Evolutionary conservation across 1,139 yeast genomes (phyloP).

Genomic region (Hanseniaspora uvarum): DNA sequence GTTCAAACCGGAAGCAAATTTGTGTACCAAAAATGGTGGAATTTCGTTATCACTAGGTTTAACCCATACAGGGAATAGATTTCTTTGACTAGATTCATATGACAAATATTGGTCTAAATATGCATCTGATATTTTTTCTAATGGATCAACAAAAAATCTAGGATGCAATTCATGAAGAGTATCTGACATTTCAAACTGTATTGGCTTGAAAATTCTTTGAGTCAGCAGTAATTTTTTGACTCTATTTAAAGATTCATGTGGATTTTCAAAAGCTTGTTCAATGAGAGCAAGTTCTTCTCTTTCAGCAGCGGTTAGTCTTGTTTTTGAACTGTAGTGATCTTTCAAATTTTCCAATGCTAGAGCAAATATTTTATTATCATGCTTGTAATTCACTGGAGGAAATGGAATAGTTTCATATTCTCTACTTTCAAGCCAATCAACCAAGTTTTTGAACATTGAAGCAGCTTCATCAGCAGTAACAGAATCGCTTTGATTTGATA

Average conservation of each 20-base stretch:
- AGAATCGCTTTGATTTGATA: constrained; percentile 74
- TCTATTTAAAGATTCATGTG: constrained; percentile 81
- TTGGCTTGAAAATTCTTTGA: constrained; percentile 87
- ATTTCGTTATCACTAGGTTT: constrained; percentile 92
- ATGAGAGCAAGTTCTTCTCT: constrained; percentile 87
- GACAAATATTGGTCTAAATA: constrained; percentile 90
- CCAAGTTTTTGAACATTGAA: constrained; percentile 73
- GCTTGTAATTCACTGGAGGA: constrained; percentile 86
- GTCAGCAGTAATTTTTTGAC: constrained; percentile 74
- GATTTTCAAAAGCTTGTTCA: constrained; percentile 94
- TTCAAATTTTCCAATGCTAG: constrained; percentile 83
- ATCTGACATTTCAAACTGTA: constrained; percentile 83
- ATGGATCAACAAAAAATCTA: constrained; percentile 76
- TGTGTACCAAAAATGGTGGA: constrained; percentile 82
- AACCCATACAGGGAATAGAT: constrained; percentile 88
- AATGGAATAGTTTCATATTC: constrained; percentile 82
- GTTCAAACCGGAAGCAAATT: constrained; percentile 93
- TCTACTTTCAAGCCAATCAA: constrained; percentile 83
- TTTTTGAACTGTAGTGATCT: constrained; percentile 72
- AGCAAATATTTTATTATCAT: constrained; percentile 80
- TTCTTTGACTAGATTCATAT: constrained; percentile 87
- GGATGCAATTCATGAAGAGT: constrained; percentile 77
- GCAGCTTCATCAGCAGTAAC: constrained; percentile 84
- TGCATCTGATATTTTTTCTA: constrained; percentile 93
- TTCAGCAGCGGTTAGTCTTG: constrained; percentile 73